These are phyloP conservation scores for Raffaelea ambrosiae DNA, from an alignment of 2,329 filamentous ascomycete genomes.

Conservation along the genomic window DNA sequence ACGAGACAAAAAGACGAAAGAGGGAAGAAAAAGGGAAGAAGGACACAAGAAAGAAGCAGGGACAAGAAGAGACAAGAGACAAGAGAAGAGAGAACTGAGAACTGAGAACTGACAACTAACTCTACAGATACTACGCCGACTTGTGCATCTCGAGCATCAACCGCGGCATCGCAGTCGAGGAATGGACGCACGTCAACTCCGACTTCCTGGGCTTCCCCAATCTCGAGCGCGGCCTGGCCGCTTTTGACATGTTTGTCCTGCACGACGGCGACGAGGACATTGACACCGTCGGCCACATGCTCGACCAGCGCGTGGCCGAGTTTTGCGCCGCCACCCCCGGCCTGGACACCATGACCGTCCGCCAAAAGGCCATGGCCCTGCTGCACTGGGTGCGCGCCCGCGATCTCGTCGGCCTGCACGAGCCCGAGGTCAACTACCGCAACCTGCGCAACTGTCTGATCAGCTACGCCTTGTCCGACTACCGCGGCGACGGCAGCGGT, in stretches of 20 bases:
- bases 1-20: not conserved
- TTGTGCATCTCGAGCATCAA: slow-evolving; percentile 72
- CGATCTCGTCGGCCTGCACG: slow-evolving; percentile 62
- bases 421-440: slow-evolving; percentile 60
- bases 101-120: slow-evolving; percentile 10
- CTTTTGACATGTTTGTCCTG: slow-evolving; percentile 84
- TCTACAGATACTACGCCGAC: slow-evolving; percentile 61
- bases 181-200: slow-evolving; percentile 57
- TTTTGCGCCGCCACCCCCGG: slow-evolving; percentile 45
- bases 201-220: slow-evolving; percentile 19
- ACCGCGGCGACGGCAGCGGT: no score
- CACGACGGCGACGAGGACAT: slow-evolving; percentile 66
- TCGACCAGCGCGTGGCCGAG: slow-evolving; percentile 54
- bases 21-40: no score
- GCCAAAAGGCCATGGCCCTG: slow-evolving; percentile 59
- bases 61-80: slow-evolving; percentile 26
- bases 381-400: slow-evolving; percentile 60
- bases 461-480: slow-evolving; percentile 66
- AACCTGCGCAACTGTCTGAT: slow-evolving; percentile 82
- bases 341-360: slow-evolving; percentile 49
- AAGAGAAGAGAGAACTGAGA: no score
- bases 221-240: slow-evolving; percentile 68
- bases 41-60: no score
- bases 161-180: slow-evolving; percentile 65
- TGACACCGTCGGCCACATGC: slow-evolving; percentile 45